Evolutionary conservation across 2,329 filamentous ascomycete genomes (phyloP).

Genomic region (Sporothrix inflata): DNA sequence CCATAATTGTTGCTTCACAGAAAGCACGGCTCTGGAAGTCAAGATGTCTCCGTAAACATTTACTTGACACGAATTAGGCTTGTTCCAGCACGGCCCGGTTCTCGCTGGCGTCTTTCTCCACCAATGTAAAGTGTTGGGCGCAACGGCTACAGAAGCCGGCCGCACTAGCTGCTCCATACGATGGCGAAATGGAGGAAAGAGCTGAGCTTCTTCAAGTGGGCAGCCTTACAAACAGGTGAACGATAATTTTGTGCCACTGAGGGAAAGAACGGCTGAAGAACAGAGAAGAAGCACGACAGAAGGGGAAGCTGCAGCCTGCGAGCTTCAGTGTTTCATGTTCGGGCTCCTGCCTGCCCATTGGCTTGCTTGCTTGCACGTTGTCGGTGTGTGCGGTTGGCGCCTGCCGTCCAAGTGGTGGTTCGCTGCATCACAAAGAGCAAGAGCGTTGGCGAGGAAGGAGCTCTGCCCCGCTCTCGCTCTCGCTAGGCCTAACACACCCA

Average conservation of each 20-base stretch:
- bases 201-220: not conserved
- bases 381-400: not conserved
- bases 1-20: too few species aligned
- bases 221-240: not conserved
- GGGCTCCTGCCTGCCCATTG: conserved; percentile 11
- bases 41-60: not conserved
- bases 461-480: conserved; percentile 7
- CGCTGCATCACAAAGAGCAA: not conserved
- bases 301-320: conserved; percentile 11
- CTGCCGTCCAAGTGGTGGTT: not conserved
- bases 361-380: not conserved
- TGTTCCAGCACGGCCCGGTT: not conserved
- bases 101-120: not conserved
- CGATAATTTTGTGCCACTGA: not conserved
- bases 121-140: not conserved
- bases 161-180: not conserved
- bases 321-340: conserved; percentile 11
- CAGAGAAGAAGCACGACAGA: not conserved
- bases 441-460: not conserved
- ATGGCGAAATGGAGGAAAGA: conserved; percentile 6
- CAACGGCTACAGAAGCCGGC: not conserved
- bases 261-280: not conserved
- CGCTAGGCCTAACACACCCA: too few species aligned
- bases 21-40: too few species aligned
- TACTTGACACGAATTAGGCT: not conserved